A percentile compares a stretch with the other conserved stretches of the same genome.
phyloP scores from a whole-genome alignment of 768 basidiomycete genomes.

The Trichaptum fuscoviolaceum region DNA sequence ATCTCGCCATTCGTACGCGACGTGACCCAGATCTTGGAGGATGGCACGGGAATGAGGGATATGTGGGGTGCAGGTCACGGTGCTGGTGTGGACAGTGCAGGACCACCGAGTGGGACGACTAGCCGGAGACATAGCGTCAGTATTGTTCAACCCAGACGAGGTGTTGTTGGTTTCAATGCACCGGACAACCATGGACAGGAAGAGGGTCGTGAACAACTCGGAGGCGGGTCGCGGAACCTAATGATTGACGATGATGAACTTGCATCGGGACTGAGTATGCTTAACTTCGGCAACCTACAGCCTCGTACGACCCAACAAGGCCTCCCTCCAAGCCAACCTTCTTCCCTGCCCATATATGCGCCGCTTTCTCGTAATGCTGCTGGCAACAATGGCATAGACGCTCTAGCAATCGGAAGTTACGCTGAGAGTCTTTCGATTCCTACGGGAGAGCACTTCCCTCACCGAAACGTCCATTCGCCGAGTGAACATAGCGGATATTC shows the following conservation, averaged over 20 bases:
- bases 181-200: slow-evolving; percentile 43
- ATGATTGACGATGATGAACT: slow-evolving; percentile 79
- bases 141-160: slow-evolving; percentile 69
- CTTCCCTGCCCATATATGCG: slow-evolving; percentile 73
- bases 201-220: slow-evolving; percentile 20
- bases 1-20: slow-evolving; percentile 85
- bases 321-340: slow-evolving; percentile 45
- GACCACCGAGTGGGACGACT: slow-evolving; percentile 67
- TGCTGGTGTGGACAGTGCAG: slow-evolving; percentile 27
- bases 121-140: slow-evolving; percentile 81
- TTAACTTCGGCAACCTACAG: slow-evolving; percentile 47
- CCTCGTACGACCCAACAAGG: slow-evolving; percentile 33
- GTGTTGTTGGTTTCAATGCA: slow-evolving; percentile 62
- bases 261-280: slow-evolving; percentile 59
- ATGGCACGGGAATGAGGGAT: slow-evolving; percentile 65
- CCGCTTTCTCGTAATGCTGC: slow-evolving; percentile 58
- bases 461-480: not conserved
- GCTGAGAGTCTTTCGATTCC: not conserved
- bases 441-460: not conserved
- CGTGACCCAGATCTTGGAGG: slow-evolving; percentile 73
- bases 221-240: slow-evolving; percentile 21
- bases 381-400: slow-evolving; percentile 35
- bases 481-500: not conserved
- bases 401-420: slow-evolving; percentile 38
- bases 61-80: slow-evolving; percentile 65